Conservation (phyloP, 1,139 yeast species). For the Blastobotrys persicus region DNA sequence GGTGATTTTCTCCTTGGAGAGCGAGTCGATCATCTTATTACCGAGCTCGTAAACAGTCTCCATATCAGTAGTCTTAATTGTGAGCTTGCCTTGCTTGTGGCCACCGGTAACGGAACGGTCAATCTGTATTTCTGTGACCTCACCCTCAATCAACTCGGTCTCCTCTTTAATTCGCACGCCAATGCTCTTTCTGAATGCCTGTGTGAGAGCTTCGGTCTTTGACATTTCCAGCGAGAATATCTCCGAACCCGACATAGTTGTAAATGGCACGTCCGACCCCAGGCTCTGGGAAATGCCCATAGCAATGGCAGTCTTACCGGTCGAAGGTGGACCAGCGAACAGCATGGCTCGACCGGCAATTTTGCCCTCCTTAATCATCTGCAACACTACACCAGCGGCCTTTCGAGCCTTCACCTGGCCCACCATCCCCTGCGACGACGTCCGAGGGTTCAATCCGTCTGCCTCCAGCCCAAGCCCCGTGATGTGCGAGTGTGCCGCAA, state of each 20-base stretch:
- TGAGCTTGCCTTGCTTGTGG: constrained; percentile 95
- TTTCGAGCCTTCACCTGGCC: constrained; percentile 93
- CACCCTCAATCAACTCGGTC: constrained; percentile 97
- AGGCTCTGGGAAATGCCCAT: constrained; percentile 91
- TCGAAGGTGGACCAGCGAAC: constrained; percentile 97
- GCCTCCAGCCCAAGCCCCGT: constrained; percentile 86
- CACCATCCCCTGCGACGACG: constrained; percentile 88
- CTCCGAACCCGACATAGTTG: constrained; percentile 93
- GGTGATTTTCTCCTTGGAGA: constrained; percentile 89
- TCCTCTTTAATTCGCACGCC: constrained; percentile 96
- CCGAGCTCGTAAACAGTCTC: constrained; percentile 98
- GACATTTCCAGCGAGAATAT: constrained; percentile 86
- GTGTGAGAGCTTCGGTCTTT: constrained; percentile 93
- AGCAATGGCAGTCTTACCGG: constrained; percentile 98
- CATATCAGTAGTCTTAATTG: constrained; percentile 98
- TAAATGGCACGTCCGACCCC: constrained; percentile 92
- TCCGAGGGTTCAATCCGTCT: constrained; percentile 80
- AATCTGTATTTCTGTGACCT: constrained; percentile 96
- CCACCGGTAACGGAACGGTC: constrained; percentile 97
- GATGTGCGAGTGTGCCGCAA: constrained; percentile 97
- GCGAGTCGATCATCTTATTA: constrained; percentile 94
- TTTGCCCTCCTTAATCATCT: constrained; percentile 89
- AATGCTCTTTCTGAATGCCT: constrained; percentile 91
- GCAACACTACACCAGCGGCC: constrained; percentile 91
- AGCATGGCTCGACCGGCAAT: constrained; percentile 97